A percentile compares a stretch with the other conserved stretches of the same genome.
These are phyloP conservation scores for Peronospora belbahrii DNA, from an alignment of 352 stramenopile genomes.

Conservation along the genomic window DNA sequence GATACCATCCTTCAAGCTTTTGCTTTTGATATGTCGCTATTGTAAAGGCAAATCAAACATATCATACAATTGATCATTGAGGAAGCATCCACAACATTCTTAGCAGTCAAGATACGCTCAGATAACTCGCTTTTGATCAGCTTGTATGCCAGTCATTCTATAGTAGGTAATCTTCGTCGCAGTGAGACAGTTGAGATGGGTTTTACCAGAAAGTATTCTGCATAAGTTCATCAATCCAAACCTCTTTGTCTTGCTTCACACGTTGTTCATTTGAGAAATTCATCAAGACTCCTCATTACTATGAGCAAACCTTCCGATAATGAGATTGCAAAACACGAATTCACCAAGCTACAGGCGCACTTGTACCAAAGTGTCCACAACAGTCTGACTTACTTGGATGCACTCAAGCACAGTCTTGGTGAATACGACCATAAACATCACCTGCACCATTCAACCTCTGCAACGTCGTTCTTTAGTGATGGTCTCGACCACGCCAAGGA, in stretches of 20 bases:
- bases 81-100: too few species aligned
- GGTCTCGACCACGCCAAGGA: constrained; percentile 26
- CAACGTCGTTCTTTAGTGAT: constrained; percentile 18
- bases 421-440: constrained; percentile 23
- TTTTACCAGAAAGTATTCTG: neutral
- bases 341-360: constrained; percentile 20
- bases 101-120: too few species aligned
- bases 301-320: constrained; percentile 18
- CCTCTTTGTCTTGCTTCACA: neutral
- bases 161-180: neutral
- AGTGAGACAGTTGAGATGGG: constrained; percentile 17
- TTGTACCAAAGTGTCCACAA: constrained; percentile 21
- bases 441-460: constrained; percentile 17
- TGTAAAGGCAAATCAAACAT: too few species aligned
- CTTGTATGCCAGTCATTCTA: neutral
- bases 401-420: constrained; percentile 17
- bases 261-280: constrained; percentile 7
- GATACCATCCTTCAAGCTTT: too few species aligned
- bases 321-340: constrained; percentile 13
- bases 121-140: too few species aligned
- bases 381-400: constrained; percentile 13
- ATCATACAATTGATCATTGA: too few species aligned
- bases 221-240: neutral
- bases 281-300: neutral
- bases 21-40: too few species aligned